Percentiles rank a stretch among this genome's conserved stretches.
These are phyloP conservation scores for Phycomyces blakesleeanus DNA, from an alignment of 192 early-diverging fungal species.

Conservation along the genomic window DNA sequence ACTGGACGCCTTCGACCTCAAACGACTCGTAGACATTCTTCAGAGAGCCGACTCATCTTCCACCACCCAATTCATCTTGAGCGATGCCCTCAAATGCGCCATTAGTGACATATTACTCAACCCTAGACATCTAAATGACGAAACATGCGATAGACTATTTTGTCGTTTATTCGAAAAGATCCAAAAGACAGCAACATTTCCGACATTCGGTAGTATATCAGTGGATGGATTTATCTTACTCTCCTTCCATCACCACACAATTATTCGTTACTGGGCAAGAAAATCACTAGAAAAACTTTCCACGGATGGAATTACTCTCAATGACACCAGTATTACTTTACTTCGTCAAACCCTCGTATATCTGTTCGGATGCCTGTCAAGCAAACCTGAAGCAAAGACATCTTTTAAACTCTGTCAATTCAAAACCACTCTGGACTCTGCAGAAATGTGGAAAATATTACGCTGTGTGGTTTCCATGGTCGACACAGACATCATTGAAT, in stretches of 20 bases:
- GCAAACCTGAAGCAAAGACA: not conserved
- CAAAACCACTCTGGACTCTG: not conserved
- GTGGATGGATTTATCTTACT: constrained; percentile 11
- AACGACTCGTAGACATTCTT: constrained; percentile 1
- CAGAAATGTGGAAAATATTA: not conserved
- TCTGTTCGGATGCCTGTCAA: not conserved
- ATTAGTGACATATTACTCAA: constrained; percentile 18
- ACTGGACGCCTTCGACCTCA: constrained; percentile 13
- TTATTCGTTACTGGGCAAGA: constrained; percentile 22
- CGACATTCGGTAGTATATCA: not conserved
- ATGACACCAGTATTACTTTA: not conserved
- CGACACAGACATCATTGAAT: too few species aligned
- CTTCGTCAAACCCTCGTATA: not conserved
- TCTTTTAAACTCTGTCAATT: not conserved
- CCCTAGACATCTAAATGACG: constrained; percentile 4
- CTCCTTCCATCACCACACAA: constrained; percentile 11
- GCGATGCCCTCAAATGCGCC: constrained; percentile 9
- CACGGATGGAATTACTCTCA: not conserved
- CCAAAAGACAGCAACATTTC: constrained; percentile 11
- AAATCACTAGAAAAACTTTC: constrained; percentile 24
- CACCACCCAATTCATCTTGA: not conserved
- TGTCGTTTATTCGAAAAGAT: constrained; percentile 16
- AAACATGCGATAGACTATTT: constrained; percentile 4
- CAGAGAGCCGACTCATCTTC: not conserved
- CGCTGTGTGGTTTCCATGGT: constrained; percentile 1